A percentile compares a stretch with the other conserved stretches of the same genome.
Conservation (phyloP, 176 grass and related monocot species). For the Hsuehochloa calcarea region DNA sequence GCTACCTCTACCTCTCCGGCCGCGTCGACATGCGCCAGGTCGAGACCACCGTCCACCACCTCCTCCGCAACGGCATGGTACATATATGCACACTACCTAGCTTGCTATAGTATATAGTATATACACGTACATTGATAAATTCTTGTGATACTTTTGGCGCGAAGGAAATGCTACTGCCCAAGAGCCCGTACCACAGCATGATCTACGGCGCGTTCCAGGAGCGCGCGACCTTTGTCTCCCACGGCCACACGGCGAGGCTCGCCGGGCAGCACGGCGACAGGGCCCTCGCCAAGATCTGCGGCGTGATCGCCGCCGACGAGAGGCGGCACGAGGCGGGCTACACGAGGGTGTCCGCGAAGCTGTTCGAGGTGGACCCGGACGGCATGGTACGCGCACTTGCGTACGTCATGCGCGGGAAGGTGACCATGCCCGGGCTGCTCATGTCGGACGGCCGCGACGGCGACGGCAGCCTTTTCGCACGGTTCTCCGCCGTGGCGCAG, state of each 20-base stretch:
- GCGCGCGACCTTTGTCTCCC: conserved; percentile 38
- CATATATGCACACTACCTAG: no score
- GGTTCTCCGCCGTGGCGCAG: conserved; percentile 35
- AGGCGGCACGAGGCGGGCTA: conserved; percentile 37
- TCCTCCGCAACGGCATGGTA: conserved; percentile 44
- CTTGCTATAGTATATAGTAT: no score
- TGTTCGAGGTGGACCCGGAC: conserved; percentile 35
- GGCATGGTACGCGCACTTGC: conserved; percentile 34
- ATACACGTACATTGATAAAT: neutral
- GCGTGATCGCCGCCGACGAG: conserved; percentile 46
- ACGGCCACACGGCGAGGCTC: conserved; percentile 23
- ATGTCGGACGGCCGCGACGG: conserved; percentile 40
- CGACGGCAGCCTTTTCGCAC: conserved; percentile 11
- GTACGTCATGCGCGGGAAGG: conserved; percentile 34
- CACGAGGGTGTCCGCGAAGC: conserved; percentile 13
- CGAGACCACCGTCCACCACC: conserved; percentile 35
- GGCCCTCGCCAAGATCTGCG: conserved; percentile 28
- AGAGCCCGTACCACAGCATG: conserved; percentile 20
- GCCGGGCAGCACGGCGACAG: conserved; percentile 28
- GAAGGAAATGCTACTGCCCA: conserved; percentile 1
- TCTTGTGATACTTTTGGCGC: neutral
- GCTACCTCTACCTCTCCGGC: conserved; percentile 44
- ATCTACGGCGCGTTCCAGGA: conserved; percentile 42
- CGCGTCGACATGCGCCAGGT: conserved; percentile 51
- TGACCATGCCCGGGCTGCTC: conserved; percentile 36